Evolutionary conservation across 352 stramenopile species (phyloP), one percentile per base, ranked within the genome.

Genomic region (Thraustochytrium sp.): DNA sequence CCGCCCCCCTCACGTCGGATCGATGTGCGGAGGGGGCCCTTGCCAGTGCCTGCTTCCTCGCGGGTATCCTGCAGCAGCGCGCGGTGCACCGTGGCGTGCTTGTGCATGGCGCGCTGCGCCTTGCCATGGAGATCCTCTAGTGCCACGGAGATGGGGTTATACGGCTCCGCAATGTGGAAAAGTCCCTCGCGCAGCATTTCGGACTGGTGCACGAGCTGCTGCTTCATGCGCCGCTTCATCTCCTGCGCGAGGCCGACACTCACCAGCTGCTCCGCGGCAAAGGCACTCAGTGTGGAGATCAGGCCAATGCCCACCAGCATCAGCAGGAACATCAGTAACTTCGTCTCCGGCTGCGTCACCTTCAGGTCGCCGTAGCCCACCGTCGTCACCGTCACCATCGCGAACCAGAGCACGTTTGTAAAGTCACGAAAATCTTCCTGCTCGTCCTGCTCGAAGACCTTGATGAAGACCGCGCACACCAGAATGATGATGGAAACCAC

Each of bases 231-330:
- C 8, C 37, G 68, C 51, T 80, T 80, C n/a, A 38, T 80, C 16
- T 80, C 68, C 68, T 80, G 44, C 9, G 44, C 40, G 11, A 62
- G 11, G n/a, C 68, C 68, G 5, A 80, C 68, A 26, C 48, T 64
- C 5, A 80, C 36, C 26, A 80, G 18, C 1, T 29, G 48, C 42
- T 80, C 68, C n/a, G 68, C 68, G 53, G 44, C 40, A 80, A 80
- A 80, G 46, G 68, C 68, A 42, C 68, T 80, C n/a, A 80, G 37
- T 8, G 68, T 80, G 8, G 68, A 80, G 53, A 80, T 80, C 0
- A 80, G 68, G 11, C 68, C 68, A 42, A 80, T 80, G 68, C 68
- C 68, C 23, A 80, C 13, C 29, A 80, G 53, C 68, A 80, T 80
- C 8, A 80, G 44, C 18, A 80, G 21, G 16, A 80, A 65, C 26